These are phyloP conservation scores for Ustilago trichophora DNA, from an alignment of 1,284 basidiomycete species.

Conservation along the genomic window DNA sequence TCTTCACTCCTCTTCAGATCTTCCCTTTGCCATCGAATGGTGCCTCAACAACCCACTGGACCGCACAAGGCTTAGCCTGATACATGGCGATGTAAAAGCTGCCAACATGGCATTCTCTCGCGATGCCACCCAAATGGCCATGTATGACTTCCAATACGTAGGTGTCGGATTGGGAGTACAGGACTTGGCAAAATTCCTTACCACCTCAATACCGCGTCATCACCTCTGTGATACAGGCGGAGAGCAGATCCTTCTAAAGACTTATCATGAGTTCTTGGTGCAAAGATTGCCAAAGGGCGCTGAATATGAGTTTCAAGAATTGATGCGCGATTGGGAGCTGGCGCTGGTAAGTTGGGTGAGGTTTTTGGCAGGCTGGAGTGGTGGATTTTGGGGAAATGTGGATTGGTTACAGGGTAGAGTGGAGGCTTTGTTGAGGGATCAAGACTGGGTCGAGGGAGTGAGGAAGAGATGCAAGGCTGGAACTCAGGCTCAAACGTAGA, in stretches of 20 bases:
- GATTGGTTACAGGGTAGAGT: slow-evolving; percentile 37
- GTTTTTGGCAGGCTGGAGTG: slow-evolving; percentile 49
- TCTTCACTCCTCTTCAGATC: slow-evolving; percentile 14
- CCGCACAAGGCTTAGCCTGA: slow-evolving; percentile 13
- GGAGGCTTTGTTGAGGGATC: slow-evolving; percentile 22
- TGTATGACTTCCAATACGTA: slow-evolving; percentile 57
- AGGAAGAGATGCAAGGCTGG: slow-evolving; percentile 2
- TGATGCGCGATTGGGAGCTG: slow-evolving; percentile 38
- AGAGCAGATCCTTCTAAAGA: slow-evolving; percentile 12
- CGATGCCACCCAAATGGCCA: slow-evolving; percentile 11
- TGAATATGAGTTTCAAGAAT: slow-evolving; percentile 17
- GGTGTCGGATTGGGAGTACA: slow-evolving; percentile 41
- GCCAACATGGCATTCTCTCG: slow-evolving; percentile 51
- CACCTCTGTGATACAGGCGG: slow-evolving; percentile 9
- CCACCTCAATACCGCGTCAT: slow-evolving; percentile 19
- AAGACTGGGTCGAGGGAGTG: slow-evolving; percentile 16
- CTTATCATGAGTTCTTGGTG: slow-evolving; percentile 15
- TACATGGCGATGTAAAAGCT: slow-evolving; percentile 53
- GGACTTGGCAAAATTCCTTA: slow-evolving; percentile 50
- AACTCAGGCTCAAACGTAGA: too few species aligned
- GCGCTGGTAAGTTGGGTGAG: slow-evolving; percentile 45
- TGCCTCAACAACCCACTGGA: slow-evolving; percentile 28
- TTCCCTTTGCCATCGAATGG: slow-evolving; percentile 29
- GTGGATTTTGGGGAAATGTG: slow-evolving; percentile 50
- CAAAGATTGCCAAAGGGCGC: slow-evolving; percentile 4